Conservation (phyloP, 495 filamentous ascomycete species). For the Penicillium cataractarum region DNA sequence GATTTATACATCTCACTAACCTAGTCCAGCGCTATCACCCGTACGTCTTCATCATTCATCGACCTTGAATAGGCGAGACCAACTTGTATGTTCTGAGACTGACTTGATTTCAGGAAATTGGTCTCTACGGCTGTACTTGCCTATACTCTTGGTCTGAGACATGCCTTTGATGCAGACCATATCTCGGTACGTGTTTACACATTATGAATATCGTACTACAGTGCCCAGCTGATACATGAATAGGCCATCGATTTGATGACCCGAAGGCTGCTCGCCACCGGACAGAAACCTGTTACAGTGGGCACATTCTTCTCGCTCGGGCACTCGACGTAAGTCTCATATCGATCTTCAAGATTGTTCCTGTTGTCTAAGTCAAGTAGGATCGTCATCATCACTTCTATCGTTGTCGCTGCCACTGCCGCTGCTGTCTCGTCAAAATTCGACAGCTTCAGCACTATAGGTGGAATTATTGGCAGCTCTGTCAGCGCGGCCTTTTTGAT, state of each 20-base stretch:
- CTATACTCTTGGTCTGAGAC: constrained; percentile 87
- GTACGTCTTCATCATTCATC: constrained; percentile 24
- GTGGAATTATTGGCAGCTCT: constrained; percentile 79
- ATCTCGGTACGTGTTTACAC: constrained; percentile 62
- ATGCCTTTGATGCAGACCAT: constrained; percentile 96
- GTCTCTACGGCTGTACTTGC: constrained; percentile 80
- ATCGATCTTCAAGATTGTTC: too few relatives aligned
- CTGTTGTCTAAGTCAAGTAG: constrained; percentile 31
- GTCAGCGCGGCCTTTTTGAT: constrained; percentile 83
- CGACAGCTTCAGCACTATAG: constrained; percentile 76
- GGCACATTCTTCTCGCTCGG: constrained; percentile 95
- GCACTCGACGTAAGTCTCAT: constrained; percentile 69
- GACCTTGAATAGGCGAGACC: too few relatives aligned
- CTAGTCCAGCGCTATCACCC: constrained; percentile 38
- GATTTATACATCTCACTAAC: constrained; percentile 7
- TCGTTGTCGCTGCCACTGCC: constrained; percentile 88
- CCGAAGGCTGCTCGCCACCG: constrained; percentile 82
- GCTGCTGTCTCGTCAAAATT: constrained; percentile 80
- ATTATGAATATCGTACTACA: neutral
- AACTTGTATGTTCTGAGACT: neutral
- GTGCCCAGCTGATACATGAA: neutral
- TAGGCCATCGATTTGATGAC: constrained; percentile 96
- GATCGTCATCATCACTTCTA: constrained; percentile 87
- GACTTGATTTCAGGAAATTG: constrained; percentile 50
- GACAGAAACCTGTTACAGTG: constrained; percentile 86